Conservation (phyloP, 768 basidiomycete species). For the Boletus reticuloceps region DNA sequence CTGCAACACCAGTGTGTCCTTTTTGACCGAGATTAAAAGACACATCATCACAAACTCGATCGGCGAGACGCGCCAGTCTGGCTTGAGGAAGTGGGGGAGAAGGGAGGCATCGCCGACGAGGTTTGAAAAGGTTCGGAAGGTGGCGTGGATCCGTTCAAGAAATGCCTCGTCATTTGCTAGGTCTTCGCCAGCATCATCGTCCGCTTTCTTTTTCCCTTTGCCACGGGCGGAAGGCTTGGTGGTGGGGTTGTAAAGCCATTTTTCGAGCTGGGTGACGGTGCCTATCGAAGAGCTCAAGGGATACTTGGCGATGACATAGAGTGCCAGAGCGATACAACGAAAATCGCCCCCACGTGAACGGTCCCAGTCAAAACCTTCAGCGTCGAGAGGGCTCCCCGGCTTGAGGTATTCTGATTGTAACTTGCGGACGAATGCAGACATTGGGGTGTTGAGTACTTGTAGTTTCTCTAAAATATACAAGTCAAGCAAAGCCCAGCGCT, state of each 20-base stretch:
- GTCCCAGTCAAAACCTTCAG: slow-evolving; percentile 49
- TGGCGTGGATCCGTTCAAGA: slow-evolving; percentile 33
- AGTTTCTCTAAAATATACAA: slow-evolving; percentile 50
- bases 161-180: slow-evolving; percentile 34
- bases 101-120: slow-evolving; percentile 41
- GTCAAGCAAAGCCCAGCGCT: neutral
- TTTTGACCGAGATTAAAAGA: slow-evolving; percentile 52
- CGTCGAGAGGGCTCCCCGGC: slow-evolving; percentile 35
- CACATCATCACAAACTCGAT: slow-evolving; percentile 63
- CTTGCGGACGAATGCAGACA: slow-evolving; percentile 57
- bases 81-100: slow-evolving; percentile 37
- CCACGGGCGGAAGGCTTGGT: neutral
- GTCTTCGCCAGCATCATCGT: slow-evolving; percentile 10
- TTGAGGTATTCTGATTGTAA: slow-evolving; percentile 48
- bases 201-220: slow-evolving; percentile 23
- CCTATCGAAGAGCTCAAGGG: slow-evolving; percentile 30
- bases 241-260: slow-evolving; percentile 43
- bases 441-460: slow-evolving; percentile 59
- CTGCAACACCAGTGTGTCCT: slow-evolving; percentile 33
- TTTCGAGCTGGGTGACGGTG: slow-evolving; percentile 41
- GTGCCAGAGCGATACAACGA: slow-evolving; percentile 53
- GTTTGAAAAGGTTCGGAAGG: slow-evolving; percentile 46
- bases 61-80: slow-evolving; percentile 55
- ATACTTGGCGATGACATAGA: slow-evolving; percentile 50
- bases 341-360: slow-evolving; percentile 52